Percentiles rank a stretch among this genome's conserved stretches.
These are phyloP conservation scores for Pseudogymnoascus sp. DNA, from an alignment of 2,329 filamentous ascomycete genomes.

Conservation along the genomic window DNA sequence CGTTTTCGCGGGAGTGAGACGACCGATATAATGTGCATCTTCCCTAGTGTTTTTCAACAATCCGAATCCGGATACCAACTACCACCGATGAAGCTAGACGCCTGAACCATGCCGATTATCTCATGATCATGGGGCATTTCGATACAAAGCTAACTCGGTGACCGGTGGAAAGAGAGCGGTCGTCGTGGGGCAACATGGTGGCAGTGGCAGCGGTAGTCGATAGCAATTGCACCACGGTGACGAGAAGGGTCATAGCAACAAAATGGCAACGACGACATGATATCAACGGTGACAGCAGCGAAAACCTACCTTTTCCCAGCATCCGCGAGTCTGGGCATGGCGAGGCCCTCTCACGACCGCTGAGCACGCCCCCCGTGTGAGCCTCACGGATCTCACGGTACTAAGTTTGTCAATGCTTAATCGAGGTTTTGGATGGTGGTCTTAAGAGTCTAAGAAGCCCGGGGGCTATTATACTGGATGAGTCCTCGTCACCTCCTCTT, in stretches of 20 bases:
- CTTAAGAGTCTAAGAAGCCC: no score
- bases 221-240: not conserved
- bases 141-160: not conserved
- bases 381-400: no score
- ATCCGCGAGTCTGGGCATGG: no score
- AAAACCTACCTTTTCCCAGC: no score
- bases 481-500: no score
- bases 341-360: no score
- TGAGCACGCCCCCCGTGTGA: no score
- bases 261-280: not conserved
- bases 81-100: not conserved
- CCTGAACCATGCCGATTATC: not conserved
- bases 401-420: no score
- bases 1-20: not conserved
- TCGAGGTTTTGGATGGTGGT: no score
- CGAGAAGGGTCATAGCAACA: not conserved
- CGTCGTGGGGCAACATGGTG: not conserved
- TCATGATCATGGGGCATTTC: not conserved
- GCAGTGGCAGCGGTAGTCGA: not conserved
- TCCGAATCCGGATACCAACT: not conserved
- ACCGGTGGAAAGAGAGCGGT: not conserved
- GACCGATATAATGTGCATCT: not conserved
- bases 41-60: not conserved
- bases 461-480: no score
- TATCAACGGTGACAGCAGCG: no score